These are phyloP conservation scores for Aspergillus hortae DNA, from an alignment of 2,329 filamentous ascomycete species.

Conservation along the genomic window DNA sequence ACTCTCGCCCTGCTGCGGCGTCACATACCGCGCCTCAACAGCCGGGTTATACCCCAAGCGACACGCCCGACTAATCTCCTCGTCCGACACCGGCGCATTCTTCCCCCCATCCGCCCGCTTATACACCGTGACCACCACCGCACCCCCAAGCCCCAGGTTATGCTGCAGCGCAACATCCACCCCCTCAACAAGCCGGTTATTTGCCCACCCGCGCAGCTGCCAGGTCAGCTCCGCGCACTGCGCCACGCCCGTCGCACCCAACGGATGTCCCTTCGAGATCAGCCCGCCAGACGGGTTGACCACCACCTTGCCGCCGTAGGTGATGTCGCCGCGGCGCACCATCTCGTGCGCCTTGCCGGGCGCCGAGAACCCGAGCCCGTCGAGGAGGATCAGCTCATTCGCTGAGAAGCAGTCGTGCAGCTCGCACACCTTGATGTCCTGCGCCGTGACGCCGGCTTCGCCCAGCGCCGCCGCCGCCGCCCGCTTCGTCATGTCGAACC, in stretches of 20 bases:
- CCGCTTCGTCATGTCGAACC: conserved; percentile 79
- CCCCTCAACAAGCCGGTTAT: conserved; percentile 68
- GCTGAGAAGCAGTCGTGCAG: conserved; percentile 96
- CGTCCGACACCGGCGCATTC: neutral
- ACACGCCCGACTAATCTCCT: neutral
- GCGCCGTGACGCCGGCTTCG: conserved; percentile 62
- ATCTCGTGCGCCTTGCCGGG: conserved; percentile 91
- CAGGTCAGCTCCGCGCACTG: conserved; percentile 93
- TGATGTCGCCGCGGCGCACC: conserved; percentile 82
- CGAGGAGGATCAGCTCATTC: conserved; percentile 88
- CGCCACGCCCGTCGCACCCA: conserved; percentile 86
- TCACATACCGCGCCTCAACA: neutral
- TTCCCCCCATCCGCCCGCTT: conserved; percentile 71
- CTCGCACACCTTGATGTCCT: conserved; percentile 82
- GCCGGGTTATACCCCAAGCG: neutral
- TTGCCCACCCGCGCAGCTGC: conserved; percentile 93
- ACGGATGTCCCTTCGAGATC: conserved; percentile 91
- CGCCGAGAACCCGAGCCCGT: conserved; percentile 75
- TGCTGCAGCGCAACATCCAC: conserved; percentile 79
- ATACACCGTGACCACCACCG: conserved; percentile 85
- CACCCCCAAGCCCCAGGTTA: conserved; percentile 89
- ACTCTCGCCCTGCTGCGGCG: neutral
- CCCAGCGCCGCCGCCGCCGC: conserved; percentile 58
- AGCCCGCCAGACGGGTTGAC: conserved; percentile 91
- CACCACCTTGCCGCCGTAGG: conserved; percentile 72